Base-by-base conservation (phyloP, 441 rosid genomes). In the Brassica hybrid region DNA sequence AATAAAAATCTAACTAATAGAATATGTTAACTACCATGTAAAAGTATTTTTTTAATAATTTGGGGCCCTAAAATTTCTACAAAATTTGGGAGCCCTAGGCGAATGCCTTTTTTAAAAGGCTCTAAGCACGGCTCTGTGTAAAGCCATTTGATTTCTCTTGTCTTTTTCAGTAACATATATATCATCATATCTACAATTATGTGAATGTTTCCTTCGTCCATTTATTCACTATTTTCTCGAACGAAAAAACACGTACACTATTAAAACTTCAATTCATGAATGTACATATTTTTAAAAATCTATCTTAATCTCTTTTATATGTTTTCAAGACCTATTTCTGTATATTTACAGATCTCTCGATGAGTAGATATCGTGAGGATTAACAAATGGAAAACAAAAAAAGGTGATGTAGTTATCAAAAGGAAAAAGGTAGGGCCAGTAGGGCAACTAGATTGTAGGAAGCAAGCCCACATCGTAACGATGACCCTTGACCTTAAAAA, bases 401-500 rank as follows among this genome's bases (percentile, higher is more conserved):
- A 72, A 48, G 27, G 79, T 27, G 27, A 16, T 19, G 71, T 72
- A 71, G 82, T 80, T 45, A 77, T 70, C 75, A 62, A 30, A 54
- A 73, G 21, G 16, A 45, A 57, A 61, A 62, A 50, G 50, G 73
- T 79, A 71, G 85, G 88, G 68, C 48, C 83, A 82, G 74, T n/a
- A 76, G 72, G 80, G 60, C 81, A 86, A 80, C 81, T 56, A 82
- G 78, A 80, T 73, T 80, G 84, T 80, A 52, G 87, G 84, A 83
- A 85, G 79, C 78, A 85, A 70, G 90, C 84, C 81, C 78, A 84
- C 85, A 84, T 85, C 90, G 79, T 18, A 85, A 85, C 81, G 81
- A 73, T 68, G 90, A 87, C 90, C 84, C 80, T 73, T 63, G 87
- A 87, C 90, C 90, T 85, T 85, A 87, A 79, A 78, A 85, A 81